Percentiles rank a stretch among this genome's conserved stretches.
These are phyloP conservation scores for Spathaspora boniae DNA, from an alignment of 805 yeast species.

Conservation along the genomic window DNA sequence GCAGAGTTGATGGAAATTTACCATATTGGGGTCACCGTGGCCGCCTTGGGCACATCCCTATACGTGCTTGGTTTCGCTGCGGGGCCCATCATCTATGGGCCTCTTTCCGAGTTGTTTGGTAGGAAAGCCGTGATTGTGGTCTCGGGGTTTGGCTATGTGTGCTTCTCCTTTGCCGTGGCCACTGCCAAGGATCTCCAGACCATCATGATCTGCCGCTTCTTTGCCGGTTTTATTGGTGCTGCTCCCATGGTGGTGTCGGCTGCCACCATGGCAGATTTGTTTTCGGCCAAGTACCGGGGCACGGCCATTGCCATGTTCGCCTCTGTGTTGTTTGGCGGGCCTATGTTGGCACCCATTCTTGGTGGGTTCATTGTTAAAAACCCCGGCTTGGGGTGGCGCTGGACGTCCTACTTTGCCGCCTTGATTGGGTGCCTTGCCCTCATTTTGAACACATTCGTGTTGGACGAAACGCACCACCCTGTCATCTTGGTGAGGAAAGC, in stretches of 20 bases:
- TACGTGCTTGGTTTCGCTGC: constrained; percentile 92
- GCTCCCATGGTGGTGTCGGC: constrained; percentile 83
- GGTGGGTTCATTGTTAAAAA: constrained; percentile 39
- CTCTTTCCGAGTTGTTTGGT: constrained; percentile 27
- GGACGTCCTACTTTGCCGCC: constrained; percentile 53
- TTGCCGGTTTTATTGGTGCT: constrained; percentile 79
- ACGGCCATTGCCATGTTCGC: constrained; percentile 69
- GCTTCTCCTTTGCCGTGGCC: constrained; percentile 63
- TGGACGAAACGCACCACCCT: constrained; percentile 42
- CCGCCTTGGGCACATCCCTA: constrained; percentile 69
- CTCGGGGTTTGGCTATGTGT: constrained; percentile 35
- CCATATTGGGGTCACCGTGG: constrained; percentile 62
- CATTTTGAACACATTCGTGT: constrained; percentile 22
- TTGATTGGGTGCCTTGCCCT: constrained; percentile 33
- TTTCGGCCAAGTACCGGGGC: constrained; percentile 64
- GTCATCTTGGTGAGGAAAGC: constrained; percentile 32
- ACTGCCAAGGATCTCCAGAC: constrained; percentile 79
- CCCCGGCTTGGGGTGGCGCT: constrained; percentile 49
- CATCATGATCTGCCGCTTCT: constrained; percentile 70
- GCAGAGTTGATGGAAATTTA: constrained; percentile 45
- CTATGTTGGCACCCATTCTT: constrained; percentile 75
- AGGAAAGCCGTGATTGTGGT: constrained; percentile 41
- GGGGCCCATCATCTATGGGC: constrained; percentile 84
- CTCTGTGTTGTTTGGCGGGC: constrained; percentile 73
- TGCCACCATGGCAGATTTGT: constrained; percentile 83